Conservation (phyloP, 2,329 filamentous ascomycete species). For the Ophiocordyceps australis region DNA sequence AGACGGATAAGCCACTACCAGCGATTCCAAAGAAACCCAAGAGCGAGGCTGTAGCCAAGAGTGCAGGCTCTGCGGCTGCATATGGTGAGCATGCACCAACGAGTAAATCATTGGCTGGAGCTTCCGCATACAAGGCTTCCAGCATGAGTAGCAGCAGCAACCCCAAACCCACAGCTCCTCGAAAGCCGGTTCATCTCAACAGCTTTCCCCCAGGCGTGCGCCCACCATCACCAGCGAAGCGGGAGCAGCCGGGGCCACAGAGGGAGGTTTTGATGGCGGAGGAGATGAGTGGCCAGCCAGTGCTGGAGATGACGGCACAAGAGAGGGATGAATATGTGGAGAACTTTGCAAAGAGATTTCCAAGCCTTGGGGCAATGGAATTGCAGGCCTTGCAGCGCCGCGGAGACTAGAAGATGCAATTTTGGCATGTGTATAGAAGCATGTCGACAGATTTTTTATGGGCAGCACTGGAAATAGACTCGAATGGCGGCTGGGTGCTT, state of each 20-base stretch:
- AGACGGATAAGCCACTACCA: constrained; percentile 19
- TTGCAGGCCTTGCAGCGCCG: constrained; percentile 46
- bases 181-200: constrained; percentile 43
- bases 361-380: constrained; percentile 69
- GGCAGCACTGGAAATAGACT: no score
- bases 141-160: no score
- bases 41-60: constrained; percentile 7
- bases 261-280: constrained; percentile 22
- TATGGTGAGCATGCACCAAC: constrained; percentile 5
- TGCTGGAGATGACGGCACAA: constrained; percentile 33
- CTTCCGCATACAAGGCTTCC: no score
- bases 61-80: constrained; percentile 3
- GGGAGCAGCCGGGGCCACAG: constrained; percentile 7
- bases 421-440: no score
- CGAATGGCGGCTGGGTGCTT: no score
- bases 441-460: no score
- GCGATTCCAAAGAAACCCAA: constrained; percentile 29
- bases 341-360: constrained; percentile 71
- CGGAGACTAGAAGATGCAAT: constrained; percentile 13
- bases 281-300: constrained; percentile 27
- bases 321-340: constrained; percentile 47
- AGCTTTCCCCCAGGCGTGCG: constrained; percentile 27
- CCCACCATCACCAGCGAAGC: constrained; percentile 26
- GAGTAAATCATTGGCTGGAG: no score
- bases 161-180: constrained; percentile 33